phyloP scores from a whole-genome alignment of 140 eudicot species.

The Erigeron philadelphicus region DNA sequence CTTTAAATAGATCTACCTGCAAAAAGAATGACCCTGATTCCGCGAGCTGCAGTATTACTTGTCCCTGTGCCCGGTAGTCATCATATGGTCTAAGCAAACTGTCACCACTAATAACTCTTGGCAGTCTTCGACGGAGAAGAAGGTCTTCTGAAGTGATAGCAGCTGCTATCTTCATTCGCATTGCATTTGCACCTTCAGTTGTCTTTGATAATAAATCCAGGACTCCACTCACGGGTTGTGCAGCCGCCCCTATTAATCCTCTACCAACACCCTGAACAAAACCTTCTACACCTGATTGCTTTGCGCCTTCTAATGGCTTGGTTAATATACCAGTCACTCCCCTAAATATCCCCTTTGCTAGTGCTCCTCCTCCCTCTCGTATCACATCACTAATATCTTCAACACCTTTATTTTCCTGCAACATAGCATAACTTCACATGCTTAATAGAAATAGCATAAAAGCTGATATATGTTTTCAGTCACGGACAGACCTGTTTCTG shows the following conservation, averaged over 20 bases:
- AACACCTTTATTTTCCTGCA: slow-evolving; percentile 84
- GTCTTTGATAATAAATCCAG: slow-evolving; percentile 92
- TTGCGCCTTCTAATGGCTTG: slow-evolving; percentile 99
- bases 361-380: slow-evolving; percentile 97
- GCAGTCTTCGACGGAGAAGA: slow-evolving; percentile 85
- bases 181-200: slow-evolving; percentile 98
- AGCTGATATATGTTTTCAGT: not conserved
- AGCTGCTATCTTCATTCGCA: slow-evolving; percentile 93
- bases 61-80: slow-evolving; percentile 83
- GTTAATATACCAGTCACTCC: slow-evolving; percentile 94
- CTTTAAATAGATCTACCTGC: slow-evolving; percentile 90
- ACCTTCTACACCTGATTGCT: slow-evolving; percentile 97
- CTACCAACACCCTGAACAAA: slow-evolving; percentile 98
- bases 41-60: slow-evolving; percentile 91
- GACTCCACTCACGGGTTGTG: slow-evolving; percentile 98
- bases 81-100: slow-evolving; percentile 90
- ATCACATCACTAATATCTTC: slow-evolving; percentile 93
- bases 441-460: not conserved
- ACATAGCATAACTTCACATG: not conserved
- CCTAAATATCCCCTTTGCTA: slow-evolving; percentile 88
- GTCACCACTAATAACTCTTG: slow-evolving; percentile 93
- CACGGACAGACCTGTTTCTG: slow-evolving; percentile 63
- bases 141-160: slow-evolving; percentile 98
- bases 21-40: slow-evolving; percentile 84
- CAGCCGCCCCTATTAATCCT: slow-evolving; percentile 98